Evolutionary conservation across 176 grass and related monocot genomes (phyloP).

Genomic region (Musa itinerans): DNA sequence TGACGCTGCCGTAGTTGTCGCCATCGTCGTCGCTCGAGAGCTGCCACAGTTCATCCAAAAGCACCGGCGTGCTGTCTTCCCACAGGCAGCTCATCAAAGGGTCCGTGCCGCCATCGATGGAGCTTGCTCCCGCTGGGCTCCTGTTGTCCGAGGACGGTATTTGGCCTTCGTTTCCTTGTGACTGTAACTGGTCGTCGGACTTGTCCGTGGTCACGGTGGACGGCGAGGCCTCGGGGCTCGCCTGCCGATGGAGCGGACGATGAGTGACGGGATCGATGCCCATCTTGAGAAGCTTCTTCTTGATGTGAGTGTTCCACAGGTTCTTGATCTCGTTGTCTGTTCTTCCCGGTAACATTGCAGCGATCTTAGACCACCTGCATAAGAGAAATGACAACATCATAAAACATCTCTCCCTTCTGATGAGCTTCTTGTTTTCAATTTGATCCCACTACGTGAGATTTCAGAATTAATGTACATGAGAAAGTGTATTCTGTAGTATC

Average conservation of each 20-base stretch:
- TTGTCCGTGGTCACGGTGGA: background rate
- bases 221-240: background rate
- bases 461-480: no score
- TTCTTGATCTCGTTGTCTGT: slow-evolving; percentile 30
- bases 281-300: slow-evolving; percentile 25
- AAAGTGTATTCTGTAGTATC: no score
- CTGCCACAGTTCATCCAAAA: background rate
- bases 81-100: background rate
- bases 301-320: slow-evolving; percentile 28
- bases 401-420: no score
- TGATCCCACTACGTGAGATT: no score
- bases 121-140: background rate
- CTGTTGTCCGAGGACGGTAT: background rate
- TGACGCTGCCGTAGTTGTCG: background rate
- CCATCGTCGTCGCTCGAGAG: background rate
- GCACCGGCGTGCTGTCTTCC: background rate
- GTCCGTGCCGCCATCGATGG: background rate
- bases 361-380: slow-evolving; percentile 24
- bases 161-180: background rate
- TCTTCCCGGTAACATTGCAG: slow-evolving; percentile 12
- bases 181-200: background rate
- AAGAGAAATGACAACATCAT: background rate
- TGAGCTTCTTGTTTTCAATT: no score
- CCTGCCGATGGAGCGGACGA: background rate
- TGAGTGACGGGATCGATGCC: slow-evolving; percentile 18